Base-by-base conservation (phyloP, 345 rosid species). In the Hibiscus syriacus region DNA sequence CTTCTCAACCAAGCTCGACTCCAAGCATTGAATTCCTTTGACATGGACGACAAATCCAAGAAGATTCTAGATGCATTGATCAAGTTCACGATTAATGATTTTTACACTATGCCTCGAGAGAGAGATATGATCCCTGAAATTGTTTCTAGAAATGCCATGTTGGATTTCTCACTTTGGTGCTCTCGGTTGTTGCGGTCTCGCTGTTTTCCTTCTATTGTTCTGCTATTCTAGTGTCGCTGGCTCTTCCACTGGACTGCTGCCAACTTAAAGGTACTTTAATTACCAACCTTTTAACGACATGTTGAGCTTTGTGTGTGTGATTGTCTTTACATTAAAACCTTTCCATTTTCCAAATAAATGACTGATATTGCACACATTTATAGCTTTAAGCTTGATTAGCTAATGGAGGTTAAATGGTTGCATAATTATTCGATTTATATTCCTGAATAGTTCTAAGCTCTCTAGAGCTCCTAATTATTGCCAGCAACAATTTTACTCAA, bases 21-120 rank as follows among this genome's bases (percentile, higher is more conserved):
- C 41, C 41, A 36, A 36, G 41, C 41, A 36, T 36, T 36, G 41
- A 36, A 36, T 36, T 36, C 41, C 6, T 5, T 36, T 36, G 41
- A 4, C 7, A 29, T 62, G 23, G 76, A 77, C 7, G 3, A 53
- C 27, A 67, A 41, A 12, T 73, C 73, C 1, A 80, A 68, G 83
- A 76, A 74, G 72, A 68, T 81, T 64, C 55, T 81, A 13, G 75
- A 80, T 45, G 66, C 71, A 43, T 36, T 83, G 23, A 57, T 83
- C 29, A 50, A 55, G 67, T 54, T 27, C 19, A 55, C 55, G 4
- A 14, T 66, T 8, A 3, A 66, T 52, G 45, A 48, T 20, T 46
- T 66, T 17, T 52, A 50, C 55, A 13, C 56, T 32, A 14, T 72
- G 4, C 78, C 81, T 29, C 75, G 69, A 72, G 80, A 66, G 27